Conservation (phyloP, 352 stramenopile species). For the Phytophthora citrophthora region DNA sequence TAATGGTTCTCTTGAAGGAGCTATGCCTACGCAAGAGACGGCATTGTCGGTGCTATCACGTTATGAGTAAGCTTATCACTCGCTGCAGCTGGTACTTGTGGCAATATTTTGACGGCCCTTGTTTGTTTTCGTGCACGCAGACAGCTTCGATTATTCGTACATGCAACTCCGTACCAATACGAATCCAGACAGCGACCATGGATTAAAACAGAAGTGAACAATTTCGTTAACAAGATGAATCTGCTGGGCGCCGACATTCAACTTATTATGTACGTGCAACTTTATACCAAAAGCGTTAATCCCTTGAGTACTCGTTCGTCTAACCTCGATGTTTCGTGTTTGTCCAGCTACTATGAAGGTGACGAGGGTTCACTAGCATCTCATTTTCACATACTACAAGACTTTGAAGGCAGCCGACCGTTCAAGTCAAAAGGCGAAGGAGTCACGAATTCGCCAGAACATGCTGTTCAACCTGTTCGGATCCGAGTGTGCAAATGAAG, state of each 20-base stretch:
- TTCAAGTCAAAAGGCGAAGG: constrained; percentile 34
- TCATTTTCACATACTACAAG: constrained; percentile 50
- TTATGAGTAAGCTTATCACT: constrained; percentile 36
- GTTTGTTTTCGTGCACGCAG: constrained; percentile 9
- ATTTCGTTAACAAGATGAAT: constrained; percentile 51
- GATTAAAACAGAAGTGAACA: constrained; percentile 60
- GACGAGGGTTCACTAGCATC: constrained; percentile 37
- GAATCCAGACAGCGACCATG: constrained; percentile 48
- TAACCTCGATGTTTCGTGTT: not conserved
- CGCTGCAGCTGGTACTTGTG: not conserved
- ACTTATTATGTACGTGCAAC: constrained; percentile 46
- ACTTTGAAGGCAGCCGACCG: constrained; percentile 40
- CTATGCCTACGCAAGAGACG: constrained; percentile 41
- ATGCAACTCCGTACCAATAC: constrained; percentile 75
- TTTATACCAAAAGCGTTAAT: not conserved
- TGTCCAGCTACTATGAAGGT: constrained; percentile 43
- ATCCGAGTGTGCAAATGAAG: constrained; percentile 37
- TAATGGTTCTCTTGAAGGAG: constrained; percentile 55
- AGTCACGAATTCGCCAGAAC: constrained; percentile 35
- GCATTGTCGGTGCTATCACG: constrained; percentile 44
- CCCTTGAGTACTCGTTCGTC: not conserved
- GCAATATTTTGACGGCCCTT: not conserved
- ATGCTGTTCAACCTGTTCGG: constrained; percentile 38
- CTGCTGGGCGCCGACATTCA: constrained; percentile 34
- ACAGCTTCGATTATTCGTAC: constrained; percentile 54